Base-by-base conservation (phyloP, 768 basidiomycete genomes). In the Candolleomyces aberdarensis region DNA sequence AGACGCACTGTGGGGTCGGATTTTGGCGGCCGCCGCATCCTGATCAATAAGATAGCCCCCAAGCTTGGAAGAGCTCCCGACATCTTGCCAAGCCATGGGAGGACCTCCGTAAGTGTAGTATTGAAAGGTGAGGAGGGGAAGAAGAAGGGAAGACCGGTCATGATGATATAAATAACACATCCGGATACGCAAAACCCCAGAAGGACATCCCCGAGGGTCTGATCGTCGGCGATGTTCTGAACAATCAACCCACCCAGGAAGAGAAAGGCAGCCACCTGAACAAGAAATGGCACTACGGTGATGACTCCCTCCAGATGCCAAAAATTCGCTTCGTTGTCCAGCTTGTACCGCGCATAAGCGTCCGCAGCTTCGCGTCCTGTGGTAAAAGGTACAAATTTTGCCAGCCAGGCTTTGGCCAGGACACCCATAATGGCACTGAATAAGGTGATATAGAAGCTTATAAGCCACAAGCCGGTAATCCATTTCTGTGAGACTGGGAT, bases 381-480 rank as follows among this genome's bases (percentile, higher is more conserved):
- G 6, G 66, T 62, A 17, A 52, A 59, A 1, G 66, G 66, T 8
- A 64, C 59, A 40, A 63, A 67, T 40, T 67, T 63, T 8, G 63
- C 58, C 9, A 67, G 64, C 66, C 66, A 67, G 31, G 64, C 63
- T 59, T 67, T 67, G n/a, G 66, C 68, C 11, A 72, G 65, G 32
- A 68, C 69, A 17, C 67, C 69, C 19, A 64, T 63, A 49, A 72
- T 66, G 5, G 71, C 70, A 63, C 69, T 64, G 29, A 64, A 65
- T 6, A 71, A 61, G 10, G 65, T 67, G 43, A 64, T 67, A 17
- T 63, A 63, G n/a, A 72, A 62, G 36, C 70, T 71, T 17, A 67
- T 62, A 49, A 69, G 68, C 69, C 69, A 70, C 3, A 70, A 58
- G 5, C 66, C 59, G 52, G 70, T 72, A 22, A 64, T 63, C 53